Evolutionary conservation across 805 yeast species (phyloP), one percentile per base, ranked within the genome.

Genomic region (Saturnispora quitensis): DNA sequence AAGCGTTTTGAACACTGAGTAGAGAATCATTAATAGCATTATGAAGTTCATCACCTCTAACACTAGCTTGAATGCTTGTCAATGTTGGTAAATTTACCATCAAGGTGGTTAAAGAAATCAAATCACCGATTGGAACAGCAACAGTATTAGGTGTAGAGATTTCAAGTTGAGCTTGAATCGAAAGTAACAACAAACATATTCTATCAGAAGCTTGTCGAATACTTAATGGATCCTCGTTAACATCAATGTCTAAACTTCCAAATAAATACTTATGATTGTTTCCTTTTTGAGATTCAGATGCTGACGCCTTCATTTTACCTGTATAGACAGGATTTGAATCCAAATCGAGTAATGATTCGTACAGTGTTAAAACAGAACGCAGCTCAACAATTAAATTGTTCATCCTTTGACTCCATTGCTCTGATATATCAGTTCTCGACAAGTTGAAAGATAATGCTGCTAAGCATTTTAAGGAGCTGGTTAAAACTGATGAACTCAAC

Each of bases 371-470:
- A 5, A 81, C 75, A 5, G 82, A 78, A 40, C 76, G 74, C 43
- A 76, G 66, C 58, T 86, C 88, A 35, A 68, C 65, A 17, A 84
- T 54, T 20, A 82, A 60, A 35, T 73, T 67, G 43, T 68, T 59
- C 5, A 86, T 68, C 52, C 78, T 78, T 6, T 64, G 59, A 46
- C 63, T 61, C 81, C 81, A 78, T 31, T 65, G 58, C 15, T 69
- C 71, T 48, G 73, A 72, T 2, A 79, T 77, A 33, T 73, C 75
- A 5, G 64, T 63, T 71, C 84, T 69, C 60, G 66, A 56, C 76
- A 89, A 50, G 77, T 75, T 52, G 75, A 71, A 60, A 76, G 86
- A 61, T 77, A 74, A 45, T 70, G 80, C 20, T 80, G 62, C 89
- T 58, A 76, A 75, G 2, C 80, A 74, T 34, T 71, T 68, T 55